phyloP scores from a whole-genome alignment of 73 alveolate genomes.

The Vitrella brassicaformis region DNA sequence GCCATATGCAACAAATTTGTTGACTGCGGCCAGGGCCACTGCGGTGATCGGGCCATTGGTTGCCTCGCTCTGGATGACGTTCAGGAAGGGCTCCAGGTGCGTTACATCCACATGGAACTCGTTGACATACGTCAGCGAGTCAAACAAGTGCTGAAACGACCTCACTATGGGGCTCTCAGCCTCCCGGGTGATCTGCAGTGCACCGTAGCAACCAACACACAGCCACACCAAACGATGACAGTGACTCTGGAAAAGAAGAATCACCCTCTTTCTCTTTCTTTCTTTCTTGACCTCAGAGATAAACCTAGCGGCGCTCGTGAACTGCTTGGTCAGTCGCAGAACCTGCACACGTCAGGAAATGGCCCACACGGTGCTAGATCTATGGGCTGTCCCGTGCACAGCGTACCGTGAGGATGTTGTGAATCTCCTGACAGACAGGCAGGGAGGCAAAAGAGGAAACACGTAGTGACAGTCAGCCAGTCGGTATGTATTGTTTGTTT shows the following conservation, averaged over 20 bases:
- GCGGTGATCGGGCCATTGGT: slow-evolving; percentile 27
- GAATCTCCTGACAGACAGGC: no score
- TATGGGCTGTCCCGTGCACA: not conserved
- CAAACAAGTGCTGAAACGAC: not conserved
- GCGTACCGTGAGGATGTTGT: slow-evolving; percentile 26
- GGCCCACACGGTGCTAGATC: no score
- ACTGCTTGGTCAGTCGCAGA: not conserved
- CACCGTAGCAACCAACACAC: not conserved
- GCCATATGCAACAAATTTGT: slow-evolving; percentile 27
- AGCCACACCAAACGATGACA: no score
- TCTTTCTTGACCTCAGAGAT: no score
- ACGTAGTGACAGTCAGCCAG: no score
- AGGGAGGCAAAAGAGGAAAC: no score
- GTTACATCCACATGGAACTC: not conserved
- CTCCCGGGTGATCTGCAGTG: not conserved
- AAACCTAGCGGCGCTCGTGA: not conserved
- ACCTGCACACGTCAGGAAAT: no score
- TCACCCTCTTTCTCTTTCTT: no score
- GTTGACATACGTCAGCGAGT: not conserved
- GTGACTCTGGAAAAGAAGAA: no score
- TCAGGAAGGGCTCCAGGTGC: not conserved
- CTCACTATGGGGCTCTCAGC: not conserved
- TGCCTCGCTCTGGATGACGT: slow-evolving; percentile 27
- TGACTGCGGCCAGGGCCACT: slow-evolving; percentile 28
- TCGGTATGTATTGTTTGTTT: no score